Evolutionary conservation across 495 filamentous ascomycete genomes (phyloP).

Genomic region (Xylaria palmicola): DNA sequence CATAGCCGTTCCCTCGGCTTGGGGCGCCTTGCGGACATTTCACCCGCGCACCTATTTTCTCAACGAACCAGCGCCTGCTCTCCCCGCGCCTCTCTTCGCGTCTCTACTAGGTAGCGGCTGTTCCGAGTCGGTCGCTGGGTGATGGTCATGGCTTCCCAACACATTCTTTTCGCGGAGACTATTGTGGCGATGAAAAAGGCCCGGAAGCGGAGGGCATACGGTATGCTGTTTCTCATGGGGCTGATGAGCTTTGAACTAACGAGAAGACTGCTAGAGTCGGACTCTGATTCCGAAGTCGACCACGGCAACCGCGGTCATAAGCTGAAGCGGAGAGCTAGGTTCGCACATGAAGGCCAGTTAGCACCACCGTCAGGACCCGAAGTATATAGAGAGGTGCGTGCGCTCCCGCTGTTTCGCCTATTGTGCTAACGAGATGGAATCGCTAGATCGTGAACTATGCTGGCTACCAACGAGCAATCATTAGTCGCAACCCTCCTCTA

Average conservation of each 20-base stretch:
- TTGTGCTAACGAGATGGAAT: constrained; percentile 10
- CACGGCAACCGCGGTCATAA: constrained; percentile 91
- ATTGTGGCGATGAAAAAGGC: constrained; percentile 76
- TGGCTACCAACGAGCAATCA: constrained; percentile 80
- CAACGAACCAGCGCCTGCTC: not conserved
- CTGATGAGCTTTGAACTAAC: not conserved
- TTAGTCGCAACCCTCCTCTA: constrained; percentile 68
- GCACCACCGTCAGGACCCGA: constrained; percentile 67
- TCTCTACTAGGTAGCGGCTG: constrained; percentile 2
- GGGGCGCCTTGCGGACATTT: not conserved
- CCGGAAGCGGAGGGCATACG: constrained; percentile 59
- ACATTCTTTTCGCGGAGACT: constrained; percentile 67
- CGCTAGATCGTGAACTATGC: constrained; percentile 76
- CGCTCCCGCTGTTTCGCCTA: not conserved
- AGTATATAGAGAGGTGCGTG: constrained; percentile 79
- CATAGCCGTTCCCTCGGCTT: not conserved
- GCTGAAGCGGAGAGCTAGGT: constrained; percentile 76
- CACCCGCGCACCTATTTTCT: not conserved
- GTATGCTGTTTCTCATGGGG: constrained; percentile 34
- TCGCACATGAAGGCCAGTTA: constrained; percentile 74
- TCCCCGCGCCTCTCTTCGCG: not conserved
- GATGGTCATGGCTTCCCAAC: constrained; percentile 67
- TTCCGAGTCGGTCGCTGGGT: constrained; percentile 13
- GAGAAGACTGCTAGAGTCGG: constrained; percentile 59
- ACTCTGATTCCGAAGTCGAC: constrained; percentile 80